A percentile compares a stretch with the other conserved stretches of the same genome.
phyloP scores from a whole-genome alignment of 1,139 yeast genomes.

The Magnusiomyces ingens region DNA sequence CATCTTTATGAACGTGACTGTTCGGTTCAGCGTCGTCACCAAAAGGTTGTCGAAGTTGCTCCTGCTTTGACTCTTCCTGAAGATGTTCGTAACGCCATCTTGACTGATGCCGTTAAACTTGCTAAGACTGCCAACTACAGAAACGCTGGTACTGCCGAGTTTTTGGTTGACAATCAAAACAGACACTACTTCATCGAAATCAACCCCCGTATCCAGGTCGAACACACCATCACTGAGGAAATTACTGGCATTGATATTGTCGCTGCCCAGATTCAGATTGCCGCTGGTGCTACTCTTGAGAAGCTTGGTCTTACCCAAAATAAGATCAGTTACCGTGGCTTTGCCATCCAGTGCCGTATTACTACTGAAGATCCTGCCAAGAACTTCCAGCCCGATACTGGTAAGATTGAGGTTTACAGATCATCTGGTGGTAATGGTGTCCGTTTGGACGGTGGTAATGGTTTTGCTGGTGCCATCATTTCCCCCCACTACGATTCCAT shows the following conservation, averaged over 20 bases:
- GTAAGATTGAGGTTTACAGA: conserved; percentile 95
- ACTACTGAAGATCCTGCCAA: conserved; percentile 97
- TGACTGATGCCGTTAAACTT: conserved; percentile 88
- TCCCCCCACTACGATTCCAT: conserved; percentile 97
- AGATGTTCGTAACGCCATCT: conserved; percentile 79
- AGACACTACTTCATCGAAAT: conserved; percentile 97
- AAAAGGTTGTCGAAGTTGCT: conserved; percentile 97
- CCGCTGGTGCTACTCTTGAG: conserved; percentile 93
- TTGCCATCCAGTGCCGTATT: conserved; percentile 98
- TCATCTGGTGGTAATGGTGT: conserved; percentile 99
- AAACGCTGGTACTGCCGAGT: conserved; percentile 99
- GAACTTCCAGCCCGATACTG: conserved; percentile 97
- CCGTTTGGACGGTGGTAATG: conserved; percentile 97
- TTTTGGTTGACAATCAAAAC: conserved; percentile 86
- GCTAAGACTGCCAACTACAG: conserved; percentile 85
- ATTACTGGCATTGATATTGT: conserved; percentile 97
- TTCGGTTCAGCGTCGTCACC: conserved; percentile 98
- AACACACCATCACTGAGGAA: conserved; percentile 97
- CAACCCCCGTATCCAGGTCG: conserved; percentile 98
- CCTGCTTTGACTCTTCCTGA: conserved; percentile 92
- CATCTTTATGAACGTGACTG: conserved; percentile 98
- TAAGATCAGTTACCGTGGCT: conserved; percentile 91
- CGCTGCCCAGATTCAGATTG: conserved; percentile 98
- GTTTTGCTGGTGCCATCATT: conserved; percentile 96
- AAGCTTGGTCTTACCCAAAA: conserved; percentile 92